Evolutionary conservation across 202 grass and related monocot species (phyloP).

Genomic region (Cymbopogon flexuosus): DNA sequence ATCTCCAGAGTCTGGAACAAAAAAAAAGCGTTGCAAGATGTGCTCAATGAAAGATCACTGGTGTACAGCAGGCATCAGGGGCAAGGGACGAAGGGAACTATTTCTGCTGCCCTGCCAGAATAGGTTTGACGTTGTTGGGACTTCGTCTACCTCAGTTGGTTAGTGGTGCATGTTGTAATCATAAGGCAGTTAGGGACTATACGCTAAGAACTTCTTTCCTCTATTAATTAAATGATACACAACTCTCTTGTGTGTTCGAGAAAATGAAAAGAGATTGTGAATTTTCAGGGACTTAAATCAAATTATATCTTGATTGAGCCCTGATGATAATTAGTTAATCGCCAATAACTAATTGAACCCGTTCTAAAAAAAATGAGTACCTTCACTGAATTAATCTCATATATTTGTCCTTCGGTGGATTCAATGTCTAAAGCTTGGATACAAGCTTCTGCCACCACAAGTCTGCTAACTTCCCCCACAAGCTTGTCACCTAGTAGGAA

Average conservation of each 20-base stretch:
- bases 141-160: neutral
- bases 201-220: neutral
- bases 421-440: conserved; percentile 90
- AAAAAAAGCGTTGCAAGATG: neutral
- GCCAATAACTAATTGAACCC: neutral
- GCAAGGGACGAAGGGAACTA: neutral
- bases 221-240: neutral
- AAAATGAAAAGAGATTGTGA: neutral
- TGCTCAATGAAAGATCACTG: neutral
- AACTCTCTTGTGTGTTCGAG: neutral
- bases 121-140: neutral
- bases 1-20: neutral
- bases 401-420: conserved; percentile 72
- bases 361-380: conserved; percentile 21
- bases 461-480: conserved; percentile 85
- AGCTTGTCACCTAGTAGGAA: conserved; percentile 64
- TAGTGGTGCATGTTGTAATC: neutral
- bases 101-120: neutral
- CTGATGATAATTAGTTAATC: neutral
- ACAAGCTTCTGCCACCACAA: conserved; percentile 97
- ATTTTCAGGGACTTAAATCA: neutral
- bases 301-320: neutral
- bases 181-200: neutral
- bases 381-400: conserved; percentile 95
- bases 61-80: neutral